These are phyloP conservation scores for Diatrype stigma DNA, from an alignment of 2,329 filamentous ascomycete species.

Conservation along the genomic window DNA sequence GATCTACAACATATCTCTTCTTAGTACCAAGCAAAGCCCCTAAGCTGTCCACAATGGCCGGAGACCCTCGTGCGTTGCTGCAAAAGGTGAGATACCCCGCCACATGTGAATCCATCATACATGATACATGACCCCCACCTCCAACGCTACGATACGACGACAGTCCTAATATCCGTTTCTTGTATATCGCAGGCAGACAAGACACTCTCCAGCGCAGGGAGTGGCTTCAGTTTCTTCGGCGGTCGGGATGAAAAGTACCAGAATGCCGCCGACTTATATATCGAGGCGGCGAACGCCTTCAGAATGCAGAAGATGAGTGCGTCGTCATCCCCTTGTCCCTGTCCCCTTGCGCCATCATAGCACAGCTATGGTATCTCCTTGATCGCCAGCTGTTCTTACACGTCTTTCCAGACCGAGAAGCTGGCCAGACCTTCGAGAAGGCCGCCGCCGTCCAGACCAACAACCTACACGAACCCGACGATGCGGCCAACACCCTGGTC, in stretches of 20 bases:
- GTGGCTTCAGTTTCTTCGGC: slow-evolving; percentile 88
- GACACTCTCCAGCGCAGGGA: slow-evolving; percentile 64
- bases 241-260: slow-evolving; percentile 85
- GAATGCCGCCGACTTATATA: slow-evolving; percentile 81
- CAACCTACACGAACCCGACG: slow-evolving; percentile 85
- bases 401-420: slow-evolving; percentile 64
- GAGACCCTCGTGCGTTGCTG: slow-evolving; percentile 73
- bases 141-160: no score
- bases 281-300: slow-evolving; percentile 87
- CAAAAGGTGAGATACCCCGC: slow-evolving; percentile 58
- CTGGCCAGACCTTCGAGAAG: slow-evolving; percentile 80
- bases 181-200: slow-evolving; percentile 71
- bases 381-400: slow-evolving; percentile 2
- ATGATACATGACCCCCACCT: slow-evolving; percentile 8
- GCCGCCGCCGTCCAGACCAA: slow-evolving; percentile 76
- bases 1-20: not conserved
- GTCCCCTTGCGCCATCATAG: not conserved
- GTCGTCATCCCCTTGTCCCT: slow-evolving; percentile 15
- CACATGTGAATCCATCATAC: not conserved
- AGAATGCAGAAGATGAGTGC: slow-evolving; percentile 79
- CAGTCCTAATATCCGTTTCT: slow-evolving; percentile 15
- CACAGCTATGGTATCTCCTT: not conserved
- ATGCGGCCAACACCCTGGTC: slow-evolving; percentile 80
- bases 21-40: slow-evolving; percentile 1
- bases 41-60: slow-evolving; percentile 51